These are phyloP conservation scores for Hypoxylon rickii DNA, from an alignment of 495 filamentous ascomycete species.

Conservation along the genomic window DNA sequence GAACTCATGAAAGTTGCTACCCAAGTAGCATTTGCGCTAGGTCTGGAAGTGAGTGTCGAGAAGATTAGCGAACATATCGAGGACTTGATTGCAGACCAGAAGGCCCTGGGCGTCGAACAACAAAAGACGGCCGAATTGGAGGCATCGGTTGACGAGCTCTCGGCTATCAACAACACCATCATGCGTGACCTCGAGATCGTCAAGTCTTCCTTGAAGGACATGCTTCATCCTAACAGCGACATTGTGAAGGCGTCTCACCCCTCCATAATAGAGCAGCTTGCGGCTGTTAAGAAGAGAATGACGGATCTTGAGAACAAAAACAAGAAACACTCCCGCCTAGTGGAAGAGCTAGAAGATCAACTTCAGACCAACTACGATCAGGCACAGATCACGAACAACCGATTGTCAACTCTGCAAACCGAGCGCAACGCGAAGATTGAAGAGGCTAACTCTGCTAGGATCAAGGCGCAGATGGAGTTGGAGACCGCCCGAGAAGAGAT, in stretches of 20 bases:
- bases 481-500: slow-evolving; percentile 67
- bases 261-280: slow-evolving; percentile 68
- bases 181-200: slow-evolving; percentile 59
- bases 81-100: slow-evolving; percentile 54
- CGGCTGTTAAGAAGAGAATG: slow-evolving; percentile 74
- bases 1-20: slow-evolving; percentile 67
- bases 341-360: slow-evolving; percentile 97
- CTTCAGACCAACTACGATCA: slow-evolving; percentile 94
- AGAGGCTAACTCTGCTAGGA: slow-evolving; percentile 57
- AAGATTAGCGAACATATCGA: slow-evolving; percentile 59
- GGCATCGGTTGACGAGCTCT: slow-evolving; percentile 51
- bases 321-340: slow-evolving; percentile 84
- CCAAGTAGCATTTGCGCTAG: slow-evolving; percentile 57
- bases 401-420: slow-evolving; percentile 68
- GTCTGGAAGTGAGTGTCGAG: slow-evolving; percentile 58
- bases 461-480: slow-evolving; percentile 57
- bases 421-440: slow-evolving; percentile 67
- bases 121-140: slow-evolving; percentile 58
- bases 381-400: slow-evolving; percentile 82
- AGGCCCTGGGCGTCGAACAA: slow-evolving; percentile 58
- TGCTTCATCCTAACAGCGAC: slow-evolving; percentile 47
- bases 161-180: slow-evolving; percentile 58
- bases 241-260: slow-evolving; percentile 57
- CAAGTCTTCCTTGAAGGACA: slow-evolving; percentile 48
- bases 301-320: slow-evolving; percentile 63